A percentile compares a stretch with the other conserved stretches of the same genome.
phyloP scores from a whole-genome alignment of 2,329 filamentous ascomycete species.

The Talaromyces verruculosus region DNA sequence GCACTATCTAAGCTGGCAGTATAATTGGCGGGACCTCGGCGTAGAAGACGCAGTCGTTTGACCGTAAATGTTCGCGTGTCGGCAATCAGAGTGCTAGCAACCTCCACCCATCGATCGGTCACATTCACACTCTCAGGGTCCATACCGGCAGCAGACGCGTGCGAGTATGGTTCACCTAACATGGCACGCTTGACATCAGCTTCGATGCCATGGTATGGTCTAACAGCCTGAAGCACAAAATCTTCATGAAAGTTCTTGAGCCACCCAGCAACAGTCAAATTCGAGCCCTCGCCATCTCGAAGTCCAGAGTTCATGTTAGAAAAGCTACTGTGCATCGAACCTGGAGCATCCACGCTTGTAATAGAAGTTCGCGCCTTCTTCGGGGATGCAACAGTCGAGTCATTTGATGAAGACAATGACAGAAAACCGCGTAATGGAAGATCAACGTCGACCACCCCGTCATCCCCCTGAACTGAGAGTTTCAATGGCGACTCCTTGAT shows the following conservation, averaged over 20 bases:
- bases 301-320: constrained; percentile 35
- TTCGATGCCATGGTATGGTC: constrained; percentile 54
- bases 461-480: constrained; percentile 56
- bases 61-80: constrained; percentile 56
- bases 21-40: constrained; percentile 41
- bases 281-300: constrained; percentile 47
- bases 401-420: constrained; percentile 48
- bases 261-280: constrained; percentile 59
- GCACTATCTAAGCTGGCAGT: constrained; percentile 27
- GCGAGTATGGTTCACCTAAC: constrained; percentile 53
- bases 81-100: constrained; percentile 58
- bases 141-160: constrained; percentile 35
- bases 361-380: constrained; percentile 49
- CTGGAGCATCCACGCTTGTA: constrained; percentile 53
- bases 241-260: constrained; percentile 59
- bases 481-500: constrained; percentile 50
- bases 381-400: constrained; percentile 44
- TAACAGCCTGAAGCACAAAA: constrained; percentile 59
- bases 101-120: constrained; percentile 54
- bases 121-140: constrained; percentile 30
- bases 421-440: constrained; percentile 56
- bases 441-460: constrained; percentile 62
- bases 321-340: constrained; percentile 45
- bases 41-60: constrained; percentile 56
- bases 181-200: constrained; percentile 58